A percentile compares a stretch with the other conserved stretches of the same genome.
Conservation (phyloP, 2,329 filamentous ascomycete species). For the Didymella keratinophila region DNA sequence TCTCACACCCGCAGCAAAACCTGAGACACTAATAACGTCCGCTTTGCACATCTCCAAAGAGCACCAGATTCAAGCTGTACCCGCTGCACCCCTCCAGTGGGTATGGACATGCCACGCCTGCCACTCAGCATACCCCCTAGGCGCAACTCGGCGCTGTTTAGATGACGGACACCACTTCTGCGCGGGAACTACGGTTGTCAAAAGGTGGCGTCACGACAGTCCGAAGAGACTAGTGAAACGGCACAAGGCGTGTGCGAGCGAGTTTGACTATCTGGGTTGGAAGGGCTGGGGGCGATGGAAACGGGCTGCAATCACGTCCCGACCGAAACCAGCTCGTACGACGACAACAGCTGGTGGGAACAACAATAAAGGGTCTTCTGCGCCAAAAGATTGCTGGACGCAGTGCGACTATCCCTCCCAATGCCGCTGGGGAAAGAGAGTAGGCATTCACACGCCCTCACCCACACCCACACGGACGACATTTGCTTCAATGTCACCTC, state of each 20-base stretch:
- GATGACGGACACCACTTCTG: slow-evolving; percentile 64
- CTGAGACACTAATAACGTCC: slow-evolving; percentile 13
- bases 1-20: slow-evolving; percentile 24
- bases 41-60: too few relatives aligned
- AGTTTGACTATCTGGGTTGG: slow-evolving; percentile 64
- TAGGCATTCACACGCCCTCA: slow-evolving; percentile 39
- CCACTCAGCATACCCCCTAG: slow-evolving; percentile 56
- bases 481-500: not conserved
- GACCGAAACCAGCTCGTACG: not conserved
- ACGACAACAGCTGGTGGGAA: too few relatives aligned
- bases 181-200: slow-evolving; percentile 54
- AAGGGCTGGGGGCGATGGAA: slow-evolving; percentile 57
- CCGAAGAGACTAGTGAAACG: slow-evolving; percentile 27
- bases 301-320: not conserved
- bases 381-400: slow-evolving; percentile 52
- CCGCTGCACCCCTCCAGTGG: slow-evolving; percentile 53
- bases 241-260: slow-evolving; percentile 56
- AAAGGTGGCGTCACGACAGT: slow-evolving; percentile 37
- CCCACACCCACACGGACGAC: not conserved
- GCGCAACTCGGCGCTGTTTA: slow-evolving; percentile 61
- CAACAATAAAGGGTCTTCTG: too few relatives aligned
- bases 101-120: slow-evolving; percentile 64
- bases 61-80: slow-evolving; percentile 30
- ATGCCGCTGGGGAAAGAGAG: slow-evolving; percentile 51
- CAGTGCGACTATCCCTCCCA: slow-evolving; percentile 57